Percentiles rank a stretch among this genome's conserved stretches.
Evolutionary conservation across 805 yeast species (phyloP).

Genomic region (Zygoascus biomembranicola): DNA sequence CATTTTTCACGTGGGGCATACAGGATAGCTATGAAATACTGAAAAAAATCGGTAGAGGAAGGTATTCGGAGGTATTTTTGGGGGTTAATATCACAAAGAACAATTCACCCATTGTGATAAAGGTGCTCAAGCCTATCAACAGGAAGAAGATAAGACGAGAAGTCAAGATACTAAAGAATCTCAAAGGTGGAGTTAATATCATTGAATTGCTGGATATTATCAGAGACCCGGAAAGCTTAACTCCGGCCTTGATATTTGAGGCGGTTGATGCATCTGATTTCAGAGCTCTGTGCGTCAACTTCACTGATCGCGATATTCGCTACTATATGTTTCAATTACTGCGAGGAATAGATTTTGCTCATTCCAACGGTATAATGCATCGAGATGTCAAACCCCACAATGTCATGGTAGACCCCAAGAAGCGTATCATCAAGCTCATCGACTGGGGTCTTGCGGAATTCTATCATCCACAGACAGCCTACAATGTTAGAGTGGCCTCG

Average conservation of each 20-base stretch:
- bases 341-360: constrained; percentile 77
- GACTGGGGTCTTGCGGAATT: constrained; percentile 96
- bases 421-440: constrained; percentile 56
- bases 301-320: constrained; percentile 65
- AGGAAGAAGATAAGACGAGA: constrained; percentile 89
- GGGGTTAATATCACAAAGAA: constrained; percentile 58
- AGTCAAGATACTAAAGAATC: constrained; percentile 75
- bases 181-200: constrained; percentile 77
- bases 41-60: constrained; percentile 83
- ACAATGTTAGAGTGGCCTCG: constrained; percentile 87
- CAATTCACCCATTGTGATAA: constrained; percentile 61
- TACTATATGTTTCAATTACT: constrained; percentile 78
- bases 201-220: constrained; percentile 74
- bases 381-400: constrained; percentile 92
- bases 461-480: constrained; percentile 82
- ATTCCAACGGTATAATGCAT: constrained; percentile 92
- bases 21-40: constrained; percentile 81
- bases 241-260: constrained; percentile 85
- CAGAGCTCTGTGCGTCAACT: constrained; percentile 75
- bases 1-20: constrained; percentile 72
- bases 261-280: constrained; percentile 79
- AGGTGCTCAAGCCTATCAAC: constrained; percentile 89
- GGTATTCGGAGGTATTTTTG: constrained; percentile 87
- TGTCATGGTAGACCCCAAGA: constrained; percentile 80
- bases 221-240: constrained; percentile 66